Conservation (phyloP, 352 stramenopile species). For the Pythium coloratum region DNA sequence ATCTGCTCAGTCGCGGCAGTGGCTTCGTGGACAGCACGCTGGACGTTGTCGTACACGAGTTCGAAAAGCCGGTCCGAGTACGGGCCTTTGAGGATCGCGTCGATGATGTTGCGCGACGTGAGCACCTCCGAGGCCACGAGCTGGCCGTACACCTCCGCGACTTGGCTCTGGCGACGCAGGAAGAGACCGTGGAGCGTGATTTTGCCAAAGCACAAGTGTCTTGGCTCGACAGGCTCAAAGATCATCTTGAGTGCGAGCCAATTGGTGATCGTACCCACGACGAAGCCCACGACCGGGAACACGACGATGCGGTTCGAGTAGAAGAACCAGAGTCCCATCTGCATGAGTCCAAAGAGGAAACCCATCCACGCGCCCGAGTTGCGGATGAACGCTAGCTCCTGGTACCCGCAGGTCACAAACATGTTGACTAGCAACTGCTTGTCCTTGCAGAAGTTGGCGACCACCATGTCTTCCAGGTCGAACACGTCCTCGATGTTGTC, state of each 20-base stretch:
- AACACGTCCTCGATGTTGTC: slow-evolving; percentile 95
- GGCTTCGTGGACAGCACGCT: slow-evolving; percentile 78
- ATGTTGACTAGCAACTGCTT: slow-evolving; percentile 96
- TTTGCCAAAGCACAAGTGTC: slow-evolving; percentile 51
- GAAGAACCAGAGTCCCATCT: slow-evolving; percentile 90
- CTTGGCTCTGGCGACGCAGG: slow-evolving; percentile 90
- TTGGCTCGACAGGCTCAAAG: slow-evolving; percentile 88
- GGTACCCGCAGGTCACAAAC: slow-evolving; percentile 91
- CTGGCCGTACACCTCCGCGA: slow-evolving; percentile 85
- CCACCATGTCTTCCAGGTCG: slow-evolving; percentile 95
- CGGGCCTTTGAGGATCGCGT: slow-evolving; percentile 85
- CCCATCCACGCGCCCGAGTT: slow-evolving; percentile 92
- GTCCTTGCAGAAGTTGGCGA: slow-evolving; percentile 92
- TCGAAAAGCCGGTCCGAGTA: slow-evolving; percentile 85
- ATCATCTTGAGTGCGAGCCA: slow-evolving; percentile 94
- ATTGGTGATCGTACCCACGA: slow-evolving; percentile 96
- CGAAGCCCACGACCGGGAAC: slow-evolving; percentile 89
- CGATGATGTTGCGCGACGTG: slow-evolving; percentile 87
- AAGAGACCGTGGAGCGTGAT: slow-evolving; percentile 95
- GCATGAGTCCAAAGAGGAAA: slow-evolving; percentile 82
- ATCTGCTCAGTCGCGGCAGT: slow-evolving; percentile 78
- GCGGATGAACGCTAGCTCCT: slow-evolving; percentile 91
- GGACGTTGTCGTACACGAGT: slow-evolving; percentile 86
- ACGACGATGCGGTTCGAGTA: slow-evolving; percentile 81
- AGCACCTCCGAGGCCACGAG: slow-evolving; percentile 86